phyloP scores from a whole-genome alignment of 2,329 filamentous ascomycete genomes.

The Ophiostoma ulmi region DNA sequence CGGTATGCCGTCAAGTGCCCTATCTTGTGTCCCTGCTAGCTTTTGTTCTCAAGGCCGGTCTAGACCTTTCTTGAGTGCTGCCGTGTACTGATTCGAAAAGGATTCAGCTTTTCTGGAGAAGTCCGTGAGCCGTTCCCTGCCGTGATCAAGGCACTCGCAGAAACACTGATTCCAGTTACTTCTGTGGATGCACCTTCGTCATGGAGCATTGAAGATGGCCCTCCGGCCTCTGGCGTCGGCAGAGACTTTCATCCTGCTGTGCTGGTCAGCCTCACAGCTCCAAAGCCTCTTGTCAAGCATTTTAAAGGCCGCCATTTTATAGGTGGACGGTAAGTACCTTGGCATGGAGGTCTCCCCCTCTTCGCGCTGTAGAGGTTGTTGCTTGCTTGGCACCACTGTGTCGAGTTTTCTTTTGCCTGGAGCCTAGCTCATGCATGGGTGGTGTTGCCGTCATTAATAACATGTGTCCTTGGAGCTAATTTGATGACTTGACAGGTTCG shows the following conservation, averaged over 20 bases:
- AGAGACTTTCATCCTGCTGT: slow-evolving; percentile 73
- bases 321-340: slow-evolving; percentile 63
- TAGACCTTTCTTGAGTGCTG: neutral
- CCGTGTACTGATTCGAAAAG: slow-evolving; percentile 37
- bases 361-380: too few relatives aligned
- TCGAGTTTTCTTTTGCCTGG: too few relatives aligned
- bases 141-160: slow-evolving; percentile 72
- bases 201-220: slow-evolving; percentile 87
- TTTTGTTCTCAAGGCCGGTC: neutral
- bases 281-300: slow-evolving; percentile 79
- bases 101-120: slow-evolving; percentile 88
- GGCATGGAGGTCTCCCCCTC: too few relatives aligned
- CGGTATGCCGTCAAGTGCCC: slow-evolving; percentile 43
- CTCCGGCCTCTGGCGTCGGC: slow-evolving; percentile 70
- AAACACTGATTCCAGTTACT: slow-evolving; percentile 69
- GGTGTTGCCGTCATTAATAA: neutral
- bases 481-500: slow-evolving; percentile 53
- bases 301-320: slow-evolving; percentile 89
- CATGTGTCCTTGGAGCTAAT: neutral
- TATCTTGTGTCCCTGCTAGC: neutral
- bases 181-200: slow-evolving; percentile 90
- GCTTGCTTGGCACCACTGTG: too few relatives aligned
- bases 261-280: slow-evolving; percentile 84
- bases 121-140: slow-evolving; percentile 86
- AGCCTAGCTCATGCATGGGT: too few relatives aligned